These are phyloP conservation scores for Ceratobasidium sp. DNA, from an alignment of 1,284 basidiomycete genomes.

Conservation along the genomic window DNA sequence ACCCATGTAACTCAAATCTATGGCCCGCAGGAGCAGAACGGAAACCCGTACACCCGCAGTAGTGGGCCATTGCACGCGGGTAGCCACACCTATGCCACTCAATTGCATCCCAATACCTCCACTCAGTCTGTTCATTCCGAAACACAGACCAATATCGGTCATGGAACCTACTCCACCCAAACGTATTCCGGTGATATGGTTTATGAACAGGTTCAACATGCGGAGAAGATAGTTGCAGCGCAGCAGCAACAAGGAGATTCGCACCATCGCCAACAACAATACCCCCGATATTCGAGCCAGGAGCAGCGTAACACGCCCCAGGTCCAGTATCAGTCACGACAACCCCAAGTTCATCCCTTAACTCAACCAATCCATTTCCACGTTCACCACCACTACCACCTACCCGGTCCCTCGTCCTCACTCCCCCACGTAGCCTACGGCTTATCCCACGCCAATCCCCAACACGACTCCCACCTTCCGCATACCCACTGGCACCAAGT, in stretches of 20 bases:
- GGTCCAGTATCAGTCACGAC: not conserved
- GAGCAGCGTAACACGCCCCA: not conserved
- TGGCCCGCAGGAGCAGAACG: not conserved
- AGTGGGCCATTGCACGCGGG: not conserved
- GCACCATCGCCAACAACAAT: not conserved
- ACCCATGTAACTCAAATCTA: too few species aligned
- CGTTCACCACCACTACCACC: not conserved
- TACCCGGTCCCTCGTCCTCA: not conserved
- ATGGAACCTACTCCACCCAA: not conserved
- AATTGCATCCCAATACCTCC: not conserved
- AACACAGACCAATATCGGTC: not conserved
- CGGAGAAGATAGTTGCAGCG: too few species aligned
- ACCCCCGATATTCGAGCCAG: not conserved
- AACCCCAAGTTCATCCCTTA: conserved; percentile 9
- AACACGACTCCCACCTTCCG: conserved; percentile 29
- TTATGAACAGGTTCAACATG: too few species aligned
- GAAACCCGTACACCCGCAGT: too few species aligned
- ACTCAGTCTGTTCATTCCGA: too few species aligned
- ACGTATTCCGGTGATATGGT: too few species aligned
- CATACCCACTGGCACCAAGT: conserved; percentile 37
- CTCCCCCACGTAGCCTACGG: conserved; percentile 38
- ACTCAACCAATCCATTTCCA: conserved; percentile 2
- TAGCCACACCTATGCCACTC: not conserved
- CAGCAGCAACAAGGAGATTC: too few species aligned
- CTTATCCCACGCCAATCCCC: conserved; percentile 21